Evolutionary conservation across 2,329 filamentous ascomycete species (phyloP).

Genomic region (Calonectria henricotiae): DNA sequence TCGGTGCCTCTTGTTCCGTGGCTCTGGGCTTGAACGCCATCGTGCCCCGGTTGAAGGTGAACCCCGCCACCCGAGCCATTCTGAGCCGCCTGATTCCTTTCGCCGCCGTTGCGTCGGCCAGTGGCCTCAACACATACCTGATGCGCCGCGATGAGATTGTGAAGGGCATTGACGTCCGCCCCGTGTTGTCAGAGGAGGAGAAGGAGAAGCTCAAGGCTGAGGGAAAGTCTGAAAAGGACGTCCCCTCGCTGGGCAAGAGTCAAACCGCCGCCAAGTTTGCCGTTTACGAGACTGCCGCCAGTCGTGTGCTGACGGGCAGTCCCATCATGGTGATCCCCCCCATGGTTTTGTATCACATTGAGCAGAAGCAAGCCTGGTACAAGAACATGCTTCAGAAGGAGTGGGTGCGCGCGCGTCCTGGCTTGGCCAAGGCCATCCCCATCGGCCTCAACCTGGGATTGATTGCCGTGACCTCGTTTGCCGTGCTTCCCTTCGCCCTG

Average conservation of each 20-base stretch:
- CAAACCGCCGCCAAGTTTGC: conserved; percentile 90
- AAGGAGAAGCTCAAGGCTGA: conserved; percentile 71
- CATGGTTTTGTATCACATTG: conserved; percentile 86
- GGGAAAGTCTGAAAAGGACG: conserved; percentile 76
- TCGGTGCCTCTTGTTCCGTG: conserved; percentile 93
- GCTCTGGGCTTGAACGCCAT: conserved; percentile 92
- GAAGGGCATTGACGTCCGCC: conserved; percentile 92
- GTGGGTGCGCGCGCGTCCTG: conserved; percentile 85
- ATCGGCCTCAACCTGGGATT: conserved; percentile 89
- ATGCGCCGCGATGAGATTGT: conserved; percentile 98
- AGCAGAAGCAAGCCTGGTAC: conserved; percentile 67
- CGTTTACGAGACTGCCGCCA: conserved; percentile 93
- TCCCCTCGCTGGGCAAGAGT: conserved; percentile 86
- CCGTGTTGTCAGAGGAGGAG: conserved; percentile 81
- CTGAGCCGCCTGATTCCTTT: conserved; percentile 94
- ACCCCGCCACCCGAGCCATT: conserved; percentile 82
- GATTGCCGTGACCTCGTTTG: conserved; percentile 89
- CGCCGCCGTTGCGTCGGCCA: conserved; percentile 92
- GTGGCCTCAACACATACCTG: conserved; percentile 94
- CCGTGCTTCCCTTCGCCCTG: conserved; percentile 90
- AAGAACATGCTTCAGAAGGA: conserved; percentile 71
- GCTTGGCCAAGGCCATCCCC: conserved; percentile 70
- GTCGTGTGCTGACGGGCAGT: conserved; percentile 92
- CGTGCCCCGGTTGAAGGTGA: conserved; percentile 88
- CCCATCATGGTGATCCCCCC: conserved; percentile 98